These are phyloP conservation scores for Hyaloperonospora arabidopsidis DNA, from an alignment of 352 stramenopile genomes.

Conservation along the genomic window DNA sequence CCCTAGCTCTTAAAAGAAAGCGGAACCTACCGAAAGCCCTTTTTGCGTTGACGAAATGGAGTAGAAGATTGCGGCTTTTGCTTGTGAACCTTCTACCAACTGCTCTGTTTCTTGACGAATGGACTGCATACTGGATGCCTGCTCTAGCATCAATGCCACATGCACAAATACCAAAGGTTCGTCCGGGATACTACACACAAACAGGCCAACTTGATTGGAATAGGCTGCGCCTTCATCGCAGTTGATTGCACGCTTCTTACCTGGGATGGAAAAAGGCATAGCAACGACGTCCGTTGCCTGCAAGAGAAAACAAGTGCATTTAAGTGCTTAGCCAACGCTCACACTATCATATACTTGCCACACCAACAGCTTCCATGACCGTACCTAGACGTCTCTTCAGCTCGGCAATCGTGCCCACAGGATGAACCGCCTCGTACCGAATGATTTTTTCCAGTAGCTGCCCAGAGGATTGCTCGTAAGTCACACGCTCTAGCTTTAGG, in stretches of 20 bases:
- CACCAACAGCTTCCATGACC: not conserved
- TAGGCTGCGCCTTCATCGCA: not conserved
- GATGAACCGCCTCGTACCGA: slow-evolving; percentile 92
- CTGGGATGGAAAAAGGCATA: slow-evolving; percentile 94
- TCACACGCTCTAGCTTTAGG: slow-evolving; percentile 87
- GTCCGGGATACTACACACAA: slow-evolving; percentile 53
- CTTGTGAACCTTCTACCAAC: slow-evolving; percentile 47
- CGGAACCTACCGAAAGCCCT: slow-evolving; percentile 56
- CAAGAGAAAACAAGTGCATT: not conserved
- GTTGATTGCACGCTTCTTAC: slow-evolving; percentile 15
- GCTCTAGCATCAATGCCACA: slow-evolving; percentile 84
- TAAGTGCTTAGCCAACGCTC: not conserved
- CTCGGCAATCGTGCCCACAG: slow-evolving; percentile 89
- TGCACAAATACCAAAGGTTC: slow-evolving; percentile 94
- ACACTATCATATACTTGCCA: not conserved
- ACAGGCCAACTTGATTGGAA: not conserved
- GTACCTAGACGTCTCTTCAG: slow-evolving; percentile 85
- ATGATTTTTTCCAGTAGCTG: slow-evolving; percentile 94
- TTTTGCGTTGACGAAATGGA: slow-evolving; percentile 92
- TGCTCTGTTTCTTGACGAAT: slow-evolving; percentile 77
- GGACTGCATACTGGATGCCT: slow-evolving; percentile 88
- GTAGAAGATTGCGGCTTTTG: slow-evolving; percentile 90
- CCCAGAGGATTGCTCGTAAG: slow-evolving; percentile 88
- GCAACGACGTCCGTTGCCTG: slow-evolving; percentile 72
- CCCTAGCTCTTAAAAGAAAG: too few species aligned